These are phyloP conservation scores for Hypericum perforatum DNA, from an alignment of 345 rosid genomes.

Conservation along the genomic window DNA sequence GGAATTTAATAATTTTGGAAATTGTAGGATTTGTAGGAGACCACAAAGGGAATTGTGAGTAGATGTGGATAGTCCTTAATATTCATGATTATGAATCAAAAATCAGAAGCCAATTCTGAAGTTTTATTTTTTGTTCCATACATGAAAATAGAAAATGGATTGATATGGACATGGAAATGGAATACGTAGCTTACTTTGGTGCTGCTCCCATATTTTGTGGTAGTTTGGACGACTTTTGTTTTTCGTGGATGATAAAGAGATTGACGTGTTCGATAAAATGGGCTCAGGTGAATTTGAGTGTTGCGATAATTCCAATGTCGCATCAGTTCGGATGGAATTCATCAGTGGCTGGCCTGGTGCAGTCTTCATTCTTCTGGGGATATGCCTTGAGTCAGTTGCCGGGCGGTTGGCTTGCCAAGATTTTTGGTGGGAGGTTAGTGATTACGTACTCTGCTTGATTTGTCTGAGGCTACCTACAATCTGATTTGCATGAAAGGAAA, in stretches of 20 bases:
- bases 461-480: too few relatives aligned
- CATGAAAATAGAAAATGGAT: too few relatives aligned
- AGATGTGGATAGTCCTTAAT: too few relatives aligned
- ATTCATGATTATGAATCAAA: too few relatives aligned
- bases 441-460: not conserved
- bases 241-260: not conserved
- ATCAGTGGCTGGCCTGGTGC: slow-evolving; percentile 77
- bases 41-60: too few relatives aligned
- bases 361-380: slow-evolving; percentile 94
- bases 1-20: too few relatives aligned
- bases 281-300: slow-evolving; percentile 77
- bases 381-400: slow-evolving; percentile 94
- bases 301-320: slow-evolving; percentile 96
- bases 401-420: slow-evolving; percentile 90
- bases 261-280: slow-evolving; percentile 7
- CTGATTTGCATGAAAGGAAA: too few relatives aligned
- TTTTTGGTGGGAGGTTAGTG: slow-evolving; percentile 88
- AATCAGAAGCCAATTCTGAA: too few relatives aligned
- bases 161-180: too few relatives aligned
- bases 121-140: too few relatives aligned
- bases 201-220: not conserved
- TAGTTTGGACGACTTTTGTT: not conserved
- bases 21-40: too few relatives aligned
- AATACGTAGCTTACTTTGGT: too few relatives aligned
- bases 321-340: slow-evolving; percentile 90